Conservation (phyloP, 129 eudicot genomes). For the Apium graveolens region DNA sequence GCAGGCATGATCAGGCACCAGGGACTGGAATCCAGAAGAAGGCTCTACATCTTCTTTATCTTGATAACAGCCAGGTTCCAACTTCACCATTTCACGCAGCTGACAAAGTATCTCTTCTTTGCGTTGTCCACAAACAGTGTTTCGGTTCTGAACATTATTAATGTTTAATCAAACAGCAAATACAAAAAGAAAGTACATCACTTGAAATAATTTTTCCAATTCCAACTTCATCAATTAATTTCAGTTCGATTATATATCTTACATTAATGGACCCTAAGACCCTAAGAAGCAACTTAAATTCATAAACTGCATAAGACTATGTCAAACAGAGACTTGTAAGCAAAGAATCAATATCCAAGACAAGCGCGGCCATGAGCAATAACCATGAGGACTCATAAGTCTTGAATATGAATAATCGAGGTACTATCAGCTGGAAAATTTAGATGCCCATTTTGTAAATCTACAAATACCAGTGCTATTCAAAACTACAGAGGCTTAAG, state of each 20-base stretch:
- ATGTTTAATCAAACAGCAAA: constrained; percentile 15
- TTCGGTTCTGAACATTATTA: constrained; percentile 47
- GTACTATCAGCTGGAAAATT: neutral
- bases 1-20: constrained; percentile 19
- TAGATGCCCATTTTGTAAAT: too few relatives aligned
- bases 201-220: neutral
- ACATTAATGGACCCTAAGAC: neutral
- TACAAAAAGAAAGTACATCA: constrained; percentile 1
- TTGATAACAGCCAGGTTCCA: constrained; percentile 37
- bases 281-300: neutral
- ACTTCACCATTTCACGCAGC: constrained; percentile 70
- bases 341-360: too few relatives aligned
- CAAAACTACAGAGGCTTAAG: too few relatives aligned
- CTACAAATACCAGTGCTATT: neutral
- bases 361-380: too few relatives aligned
- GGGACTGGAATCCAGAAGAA: constrained; percentile 19
- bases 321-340: neutral
- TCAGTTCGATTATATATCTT: neutral
- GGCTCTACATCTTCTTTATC: constrained; percentile 30
- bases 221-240: neutral
- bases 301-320: neutral
- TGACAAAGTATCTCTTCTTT: constrained; percentile 70
- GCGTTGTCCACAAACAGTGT: constrained; percentile 64
- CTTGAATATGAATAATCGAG: neutral
- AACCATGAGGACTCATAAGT: too few relatives aligned